phyloP scores from a whole-genome alignment of 2,329 filamentous ascomycete species.

The Colletotrichum sublineola region DNA sequence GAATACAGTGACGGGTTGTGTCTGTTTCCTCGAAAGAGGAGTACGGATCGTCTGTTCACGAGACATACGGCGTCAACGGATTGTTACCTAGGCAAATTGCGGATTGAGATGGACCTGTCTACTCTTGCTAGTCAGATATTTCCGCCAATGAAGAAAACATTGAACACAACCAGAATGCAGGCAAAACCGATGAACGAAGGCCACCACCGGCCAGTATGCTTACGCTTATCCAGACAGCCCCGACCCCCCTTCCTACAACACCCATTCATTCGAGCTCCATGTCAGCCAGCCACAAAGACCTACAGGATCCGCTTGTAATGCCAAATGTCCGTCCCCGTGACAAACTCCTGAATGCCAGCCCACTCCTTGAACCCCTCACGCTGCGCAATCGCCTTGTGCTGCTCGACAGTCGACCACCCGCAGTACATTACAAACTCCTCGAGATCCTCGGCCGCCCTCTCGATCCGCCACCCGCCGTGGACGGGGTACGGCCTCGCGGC shows the following conservation, averaged over 20 bases:
- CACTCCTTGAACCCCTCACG: constrained; percentile 46
- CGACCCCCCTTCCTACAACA: not conserved
- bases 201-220: not conserved
- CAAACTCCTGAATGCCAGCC: constrained; percentile 43
- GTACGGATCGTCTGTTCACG: not conserved
- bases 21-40: constrained; percentile 17
- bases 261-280: not conserved
- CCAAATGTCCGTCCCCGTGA: constrained; percentile 46
- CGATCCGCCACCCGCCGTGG: constrained; percentile 59
- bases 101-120: constrained; percentile 45
- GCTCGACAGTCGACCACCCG: constrained; percentile 54
- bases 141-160: constrained; percentile 39
- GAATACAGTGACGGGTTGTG: constrained; percentile 5
- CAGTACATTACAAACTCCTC: constrained; percentile 58
- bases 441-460: constrained; percentile 51
- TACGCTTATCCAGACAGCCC: not conserved
- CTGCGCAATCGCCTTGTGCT: constrained; percentile 49
- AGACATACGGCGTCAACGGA: constrained; percentile 66
- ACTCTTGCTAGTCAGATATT: constrained; percentile 46
- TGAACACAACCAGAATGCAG: constrained; percentile 43
- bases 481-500: constrained; percentile 50
- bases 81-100: constrained; percentile 63
- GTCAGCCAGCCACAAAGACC: not conserved
- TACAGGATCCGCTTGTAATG: constrained; percentile 52
- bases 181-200: not conserved